phyloP scores from a whole-genome alignment of 2,329 filamentous ascomycete genomes.

The Lasiodiplodia sp. region DNA sequence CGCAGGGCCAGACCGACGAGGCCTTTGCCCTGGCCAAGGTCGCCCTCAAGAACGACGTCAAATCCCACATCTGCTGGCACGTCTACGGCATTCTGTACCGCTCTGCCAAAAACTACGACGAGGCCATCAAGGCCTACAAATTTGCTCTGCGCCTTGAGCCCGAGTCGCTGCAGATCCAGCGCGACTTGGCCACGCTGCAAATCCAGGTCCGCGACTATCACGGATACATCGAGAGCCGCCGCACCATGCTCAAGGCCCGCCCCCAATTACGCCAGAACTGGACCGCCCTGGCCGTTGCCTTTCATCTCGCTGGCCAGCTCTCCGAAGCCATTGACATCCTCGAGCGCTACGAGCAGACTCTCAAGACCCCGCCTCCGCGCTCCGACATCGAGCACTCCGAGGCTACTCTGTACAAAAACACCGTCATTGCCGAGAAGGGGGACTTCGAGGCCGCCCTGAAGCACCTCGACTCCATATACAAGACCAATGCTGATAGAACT shows the following conservation, averaged over 20 bases:
- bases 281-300: slow-evolving; percentile 94
- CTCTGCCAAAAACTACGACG: slow-evolving; percentile 95
- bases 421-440: slow-evolving; percentile 88
- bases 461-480: slow-evolving; percentile 80
- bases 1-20: slow-evolving; percentile 89
- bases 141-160: slow-evolving; percentile 92
- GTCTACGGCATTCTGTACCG: slow-evolving; percentile 96
- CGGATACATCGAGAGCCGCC: slow-evolving; percentile 90
- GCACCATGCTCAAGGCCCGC: slow-evolving; percentile 83
- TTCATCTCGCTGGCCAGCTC: slow-evolving; percentile 88
- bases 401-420: slow-evolving; percentile 93
- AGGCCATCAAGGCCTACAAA: slow-evolving; percentile 99
- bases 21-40: slow-evolving; percentile 93
- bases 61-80: slow-evolving; percentile 99
- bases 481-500: slow-evolving; percentile 81
- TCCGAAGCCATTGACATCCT: slow-evolving; percentile 88
- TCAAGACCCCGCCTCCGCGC: slow-evolving; percentile 80
- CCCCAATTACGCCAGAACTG: slow-evolving; percentile 89
- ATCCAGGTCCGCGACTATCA: slow-evolving; percentile 96
- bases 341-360: slow-evolving; percentile 89
- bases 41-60: slow-evolving; percentile 95
- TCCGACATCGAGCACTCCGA: slow-evolving; percentile 92
- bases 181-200: slow-evolving; percentile 91
- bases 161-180: slow-evolving; percentile 91
- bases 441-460: slow-evolving; percentile 83